Percentiles rank a stretch among this genome's conserved stretches.
Evolutionary conservation across 805 yeast genomes (phyloP).

Genomic region (Barnettozyma populi): DNA sequence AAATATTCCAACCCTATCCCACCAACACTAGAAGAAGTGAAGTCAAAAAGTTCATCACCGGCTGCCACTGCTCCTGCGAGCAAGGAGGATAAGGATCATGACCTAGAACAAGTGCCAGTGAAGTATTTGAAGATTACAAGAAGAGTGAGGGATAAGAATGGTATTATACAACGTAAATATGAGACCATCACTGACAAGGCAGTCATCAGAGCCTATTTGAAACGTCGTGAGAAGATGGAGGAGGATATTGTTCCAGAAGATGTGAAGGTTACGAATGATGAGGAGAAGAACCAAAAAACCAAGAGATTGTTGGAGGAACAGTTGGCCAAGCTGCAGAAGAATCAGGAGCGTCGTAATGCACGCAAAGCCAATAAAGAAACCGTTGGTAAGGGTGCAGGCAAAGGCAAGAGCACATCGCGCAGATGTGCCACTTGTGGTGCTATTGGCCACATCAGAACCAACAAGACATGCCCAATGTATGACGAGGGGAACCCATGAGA

Average conservation of each 20-base stretch:
- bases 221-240: conserved; percentile 54
- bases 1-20: conserved; percentile 39
- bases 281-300: conserved; percentile 72
- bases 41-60: conserved; percentile 11
- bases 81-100: conserved; percentile 13
- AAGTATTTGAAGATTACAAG: conserved; percentile 62
- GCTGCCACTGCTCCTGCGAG: not conserved
- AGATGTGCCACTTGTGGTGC: conserved; percentile 95
- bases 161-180: conserved; percentile 74
- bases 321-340: conserved; percentile 74
- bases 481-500: conserved; percentile 33
- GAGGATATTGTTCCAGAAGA: conserved; percentile 71
- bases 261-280: conserved; percentile 73
- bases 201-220: conserved; percentile 78
- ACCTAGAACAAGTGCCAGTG: conserved; percentile 14
- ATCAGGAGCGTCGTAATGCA: conserved; percentile 60
- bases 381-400: conserved; percentile 24
- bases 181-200: conserved; percentile 81
- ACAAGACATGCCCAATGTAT: conserved; percentile 83
- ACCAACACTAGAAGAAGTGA: conserved; percentile 22
- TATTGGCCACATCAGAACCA: conserved; percentile 90
- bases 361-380: conserved; percentile 46
- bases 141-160: conserved; percentile 77
- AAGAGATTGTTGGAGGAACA: conserved; percentile 76
- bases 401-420: conserved; percentile 47